These are phyloP conservation scores for Proliferodiscus dingleyae DNA, from an alignment of 2,329 filamentous ascomycete genomes.

Conservation along the genomic window DNA sequence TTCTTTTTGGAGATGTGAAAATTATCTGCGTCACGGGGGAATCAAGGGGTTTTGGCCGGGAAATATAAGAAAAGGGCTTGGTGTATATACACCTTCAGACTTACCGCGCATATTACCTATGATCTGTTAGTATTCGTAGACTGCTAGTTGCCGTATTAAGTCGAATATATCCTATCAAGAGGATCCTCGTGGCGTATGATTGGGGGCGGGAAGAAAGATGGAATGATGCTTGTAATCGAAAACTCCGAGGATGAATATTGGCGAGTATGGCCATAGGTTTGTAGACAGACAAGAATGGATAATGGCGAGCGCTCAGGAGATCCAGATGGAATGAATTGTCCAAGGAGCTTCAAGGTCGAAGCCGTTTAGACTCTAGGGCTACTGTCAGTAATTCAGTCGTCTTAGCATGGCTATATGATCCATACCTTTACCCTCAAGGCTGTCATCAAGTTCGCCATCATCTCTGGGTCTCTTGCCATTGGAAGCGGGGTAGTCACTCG, in stretches of 20 bases:
- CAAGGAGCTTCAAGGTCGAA: slow-evolving; percentile 22
- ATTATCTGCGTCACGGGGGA: slow-evolving; percentile 17
- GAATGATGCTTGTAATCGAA: neutral
- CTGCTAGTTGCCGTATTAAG: neutral
- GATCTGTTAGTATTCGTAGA: slow-evolving; percentile 13
- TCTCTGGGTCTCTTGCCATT: slow-evolving; percentile 28
- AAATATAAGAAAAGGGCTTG: slow-evolving; percentile 9
- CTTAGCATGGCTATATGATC: neutral
- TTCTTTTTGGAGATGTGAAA: slow-evolving; percentile 10
- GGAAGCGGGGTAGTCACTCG: slow-evolving; percentile 9
- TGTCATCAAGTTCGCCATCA: slow-evolving; percentile 23
- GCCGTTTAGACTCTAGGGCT: slow-evolving; percentile 30
- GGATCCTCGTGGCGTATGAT: neutral
- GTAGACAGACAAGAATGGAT: slow-evolving; percentile 1
- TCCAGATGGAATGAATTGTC: neutral
- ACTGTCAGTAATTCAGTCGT: slow-evolving; percentile 15
- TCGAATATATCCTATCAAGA: slow-evolving; percentile 2
- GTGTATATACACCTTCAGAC: slow-evolving; percentile 25
- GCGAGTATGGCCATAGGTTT: neutral
- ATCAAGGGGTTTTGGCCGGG: slow-evolving; percentile 7
- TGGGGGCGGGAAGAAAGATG: neutral
- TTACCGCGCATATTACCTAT: slow-evolving; percentile 19
- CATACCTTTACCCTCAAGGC: slow-evolving; percentile 2
- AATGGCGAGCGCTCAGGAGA: neutral
- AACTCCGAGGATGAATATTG: neutral